These are phyloP conservation scores for Corynespora cassiicola DNA, from an alignment of 2,329 filamentous ascomycete species.

Conservation along the genomic window DNA sequence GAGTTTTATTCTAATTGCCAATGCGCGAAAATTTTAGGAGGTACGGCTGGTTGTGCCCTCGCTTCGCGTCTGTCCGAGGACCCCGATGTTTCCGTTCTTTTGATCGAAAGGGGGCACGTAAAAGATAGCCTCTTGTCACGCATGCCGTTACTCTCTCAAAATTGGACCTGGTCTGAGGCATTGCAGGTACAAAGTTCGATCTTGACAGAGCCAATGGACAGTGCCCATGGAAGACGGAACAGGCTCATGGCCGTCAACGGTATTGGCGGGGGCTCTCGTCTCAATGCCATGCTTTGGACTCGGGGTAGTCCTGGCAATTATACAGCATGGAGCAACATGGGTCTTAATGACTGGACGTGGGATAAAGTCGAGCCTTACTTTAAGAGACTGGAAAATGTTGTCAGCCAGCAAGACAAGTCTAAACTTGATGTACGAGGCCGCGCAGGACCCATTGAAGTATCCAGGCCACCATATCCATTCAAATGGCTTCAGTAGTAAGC, in stretches of 20 bases:
- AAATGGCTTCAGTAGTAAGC: conserved; percentile 19
- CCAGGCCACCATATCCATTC: conserved; percentile 14
- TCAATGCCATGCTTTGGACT: conserved; percentile 20
- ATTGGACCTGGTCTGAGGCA: conserved; percentile 10
- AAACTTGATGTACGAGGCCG: conserved; percentile 12
- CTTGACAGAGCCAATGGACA: conserved; percentile 14
- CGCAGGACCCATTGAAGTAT: conserved; percentile 13
- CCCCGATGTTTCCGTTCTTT: conserved; percentile 14
- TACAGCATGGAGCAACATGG: conserved; percentile 13
- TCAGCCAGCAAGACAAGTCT: conserved; percentile 3
- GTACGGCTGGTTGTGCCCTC: conserved; percentile 17
- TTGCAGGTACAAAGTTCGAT: conserved; percentile 13
- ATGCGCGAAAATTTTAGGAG: conserved; percentile 13
- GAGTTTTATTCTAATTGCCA: conserved; percentile 8
- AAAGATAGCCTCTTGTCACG: conserved; percentile 14
- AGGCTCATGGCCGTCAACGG: conserved; percentile 15
- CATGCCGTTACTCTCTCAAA: conserved; percentile 16
- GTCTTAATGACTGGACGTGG: conserved; percentile 15
- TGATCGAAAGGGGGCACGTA: conserved; percentile 18
- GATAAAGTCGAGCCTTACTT: conserved; percentile 19
- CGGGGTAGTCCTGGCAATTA: conserved; percentile 18
- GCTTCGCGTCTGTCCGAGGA: conserved; percentile 18
- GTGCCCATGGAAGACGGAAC: conserved; percentile 11
- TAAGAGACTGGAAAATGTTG: conserved; percentile 14
- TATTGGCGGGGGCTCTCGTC: conserved; percentile 16